Conservation (phyloP, 805 yeast genomes). For the Nakazawaea sp. region DNA sequence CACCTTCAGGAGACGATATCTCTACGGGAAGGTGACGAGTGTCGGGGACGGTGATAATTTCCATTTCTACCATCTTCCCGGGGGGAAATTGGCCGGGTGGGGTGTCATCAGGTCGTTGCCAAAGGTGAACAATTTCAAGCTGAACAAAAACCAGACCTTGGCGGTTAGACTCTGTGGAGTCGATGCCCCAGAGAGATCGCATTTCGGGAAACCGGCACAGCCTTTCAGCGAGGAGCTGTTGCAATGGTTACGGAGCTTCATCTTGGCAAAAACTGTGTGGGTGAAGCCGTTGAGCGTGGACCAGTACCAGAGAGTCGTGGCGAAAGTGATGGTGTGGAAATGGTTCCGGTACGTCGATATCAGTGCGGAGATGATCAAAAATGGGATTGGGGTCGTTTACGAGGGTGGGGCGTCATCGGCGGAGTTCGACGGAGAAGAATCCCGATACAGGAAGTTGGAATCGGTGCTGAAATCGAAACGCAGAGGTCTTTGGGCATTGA, state of each 20-base stretch:
- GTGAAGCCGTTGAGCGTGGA: constrained; percentile 78
- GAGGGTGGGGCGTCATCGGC: constrained; percentile 69
- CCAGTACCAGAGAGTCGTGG: constrained; percentile 86
- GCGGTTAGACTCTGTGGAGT: constrained; percentile 84
- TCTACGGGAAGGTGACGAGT: constrained; percentile 72
- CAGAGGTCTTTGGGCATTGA: constrained; percentile 64
- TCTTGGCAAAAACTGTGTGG: constrained; percentile 62
- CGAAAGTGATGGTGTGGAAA: constrained; percentile 55
- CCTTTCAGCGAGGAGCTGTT: constrained; percentile 82
- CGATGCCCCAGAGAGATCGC: constrained; percentile 95
- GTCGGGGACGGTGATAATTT: constrained; percentile 97
- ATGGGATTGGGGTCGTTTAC: constrained; percentile 83
- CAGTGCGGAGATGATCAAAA: constrained; percentile 77
- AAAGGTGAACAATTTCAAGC: constrained; percentile 30
- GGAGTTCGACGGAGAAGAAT: constrained; percentile 78
- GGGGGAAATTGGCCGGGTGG: constrained; percentile 87
- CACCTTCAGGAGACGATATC: constrained; percentile 34
- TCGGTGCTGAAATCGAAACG: constrained; percentile 45
- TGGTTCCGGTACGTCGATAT: constrained; percentile 56
- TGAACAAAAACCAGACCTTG: constrained; percentile 61
- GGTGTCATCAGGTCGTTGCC: constrained; percentile 80
- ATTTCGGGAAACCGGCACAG: constrained; percentile 91
- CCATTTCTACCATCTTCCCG: constrained; percentile 89
- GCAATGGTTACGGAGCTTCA: constrained; percentile 59
- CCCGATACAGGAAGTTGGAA: constrained; percentile 53